phyloP scores from a whole-genome alignment of 1,139 yeast species.

The Pichia terricola region DNA sequence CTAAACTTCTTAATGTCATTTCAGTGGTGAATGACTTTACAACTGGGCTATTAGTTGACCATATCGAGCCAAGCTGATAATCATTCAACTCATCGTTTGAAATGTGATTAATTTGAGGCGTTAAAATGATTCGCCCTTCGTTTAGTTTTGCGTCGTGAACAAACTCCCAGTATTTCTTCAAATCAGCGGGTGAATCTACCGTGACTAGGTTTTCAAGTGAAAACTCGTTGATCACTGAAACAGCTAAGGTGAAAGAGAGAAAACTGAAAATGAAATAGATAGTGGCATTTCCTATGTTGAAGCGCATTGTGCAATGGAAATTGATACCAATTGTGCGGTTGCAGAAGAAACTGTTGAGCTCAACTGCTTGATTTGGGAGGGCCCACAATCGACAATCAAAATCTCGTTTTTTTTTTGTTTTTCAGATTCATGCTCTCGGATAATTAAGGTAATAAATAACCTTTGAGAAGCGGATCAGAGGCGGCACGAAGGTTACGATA shows the following conservation, averaged over 20 bases:
- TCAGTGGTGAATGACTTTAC: conserved; percentile 51
- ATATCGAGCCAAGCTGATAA: conserved; percentile 37
- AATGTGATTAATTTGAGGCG: conserved; percentile 27
- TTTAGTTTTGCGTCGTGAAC: conserved; percentile 27
- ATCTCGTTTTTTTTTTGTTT: too few species aligned
- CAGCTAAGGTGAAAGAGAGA: not conserved
- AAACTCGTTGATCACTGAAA: conserved; percentile 18
- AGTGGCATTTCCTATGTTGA: too few species aligned
- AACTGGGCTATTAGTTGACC: conserved; percentile 31
- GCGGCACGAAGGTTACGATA: too few species aligned
- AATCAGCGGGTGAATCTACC: conserved; percentile 16
- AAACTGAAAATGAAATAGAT: too few species aligned
- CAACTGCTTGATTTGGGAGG: too few species aligned
- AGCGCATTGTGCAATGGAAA: too few species aligned
- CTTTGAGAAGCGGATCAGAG: too few species aligned
- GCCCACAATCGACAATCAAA: too few species aligned
- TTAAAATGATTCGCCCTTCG: conserved; percentile 36
- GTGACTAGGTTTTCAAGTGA: conserved; percentile 31
- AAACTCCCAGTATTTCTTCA: conserved; percentile 26
- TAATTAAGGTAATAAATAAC: too few species aligned
- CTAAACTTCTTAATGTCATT: conserved; percentile 50
- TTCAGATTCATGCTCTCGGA: too few species aligned
- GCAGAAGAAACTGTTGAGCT: too few species aligned
- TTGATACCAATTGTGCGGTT: too few species aligned
- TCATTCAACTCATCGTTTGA: conserved; percentile 8